Base-by-base conservation (phyloP, 2,329 filamentous ascomycete species). In the Rutstroemia sydowiana region DNA sequence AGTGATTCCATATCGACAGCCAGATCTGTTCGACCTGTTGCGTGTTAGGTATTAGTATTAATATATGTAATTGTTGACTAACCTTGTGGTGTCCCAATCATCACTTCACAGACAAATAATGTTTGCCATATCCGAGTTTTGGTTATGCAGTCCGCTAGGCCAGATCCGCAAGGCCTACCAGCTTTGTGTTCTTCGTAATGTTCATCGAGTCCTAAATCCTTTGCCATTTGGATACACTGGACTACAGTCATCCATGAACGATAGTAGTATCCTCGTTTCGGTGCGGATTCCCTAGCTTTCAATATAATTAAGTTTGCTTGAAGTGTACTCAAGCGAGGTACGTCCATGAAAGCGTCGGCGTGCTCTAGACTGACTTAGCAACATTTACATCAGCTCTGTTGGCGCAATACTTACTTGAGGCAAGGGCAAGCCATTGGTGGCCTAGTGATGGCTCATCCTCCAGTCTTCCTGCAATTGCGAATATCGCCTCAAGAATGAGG, bases 161-260 rank as follows among this genome's bases (percentile, higher is more conserved):
- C 77, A 16, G 82, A 82, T 5, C 79, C 82, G 65, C 93, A 97
- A 1, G 77, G 68, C 49, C 78, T 79, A 20, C 85, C 87, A 48
- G 81, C 78, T 57, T 84, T 78, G 66, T 97, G 93, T 41, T 84
- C 81, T 53, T 87, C 83, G 56, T 82, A 82, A 69, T 97, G 92
- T 58, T 95, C 89, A 64, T 96, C 84, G 5, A 97, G 73, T 18
- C 90, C 88, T 30, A 97, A 74, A 65, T 96, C 92, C 63, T 95
- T 93, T 23, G 83, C 89, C 88, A 97, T 95, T 43, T 90, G 85
- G 7, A 95, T 85, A 57, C 92, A 89, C 55, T 91, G 88, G 48
- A 95, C 92, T 18, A 95, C 82, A 5, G 87, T 88, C 82, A 96
- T 95, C 92, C 93, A 97, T 0, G 93, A 97, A 34, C 92, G 84